Evolutionary conservation across 2,329 filamentous ascomycete species (phyloP), one percentile per base, ranked within the genome.

Genomic region (Exserohilum rostratum): DNA sequence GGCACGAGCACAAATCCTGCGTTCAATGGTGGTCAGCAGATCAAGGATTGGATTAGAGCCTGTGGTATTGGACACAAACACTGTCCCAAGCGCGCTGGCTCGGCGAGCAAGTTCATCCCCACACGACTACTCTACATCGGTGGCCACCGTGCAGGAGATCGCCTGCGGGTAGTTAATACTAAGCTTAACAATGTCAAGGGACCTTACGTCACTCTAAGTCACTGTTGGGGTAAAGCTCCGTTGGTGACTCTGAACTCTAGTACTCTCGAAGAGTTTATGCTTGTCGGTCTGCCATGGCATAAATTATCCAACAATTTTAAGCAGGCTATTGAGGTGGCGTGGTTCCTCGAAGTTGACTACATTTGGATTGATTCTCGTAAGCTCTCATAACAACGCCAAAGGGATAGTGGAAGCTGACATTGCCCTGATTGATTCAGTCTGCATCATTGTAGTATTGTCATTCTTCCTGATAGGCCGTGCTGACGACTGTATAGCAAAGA

Each of bases 361-460:
- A 64, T 67, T 2, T 69, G 66, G 62, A 68, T 68, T 5, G 64
- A 68, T 43, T 31, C 34, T 37, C 34, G 15, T 37, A 37, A 37
- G 34, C 34, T 37, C 34, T 20, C 15, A 37, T 20, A 12, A 37
- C 20, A 37, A 37, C 34, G 34, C 17, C n/a, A 18, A 20, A 37
- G 17, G 17, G 34, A 37, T 37, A 37, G 17, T 37, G 9, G 34
- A 37, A 37, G 34, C 34, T 37, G 34, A 37, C 34, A 37, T 37
- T 37, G 34, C 17, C 34, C 34, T 37, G 7, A 5, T 20, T 37
- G 34, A 20, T 37, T 37, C 34, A 37, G 34, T 37, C 34, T 18
- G 34, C 17, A 37, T 37, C 34, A 37, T 37, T 7, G 34, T 37
- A 37, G 10, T 31, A 40, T 4, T 55, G 57, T 2, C 61, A 67